Base-by-base conservation (phyloP, 2,329 filamentous ascomycete genomes). In the Colletotrichum sp. region DNA sequence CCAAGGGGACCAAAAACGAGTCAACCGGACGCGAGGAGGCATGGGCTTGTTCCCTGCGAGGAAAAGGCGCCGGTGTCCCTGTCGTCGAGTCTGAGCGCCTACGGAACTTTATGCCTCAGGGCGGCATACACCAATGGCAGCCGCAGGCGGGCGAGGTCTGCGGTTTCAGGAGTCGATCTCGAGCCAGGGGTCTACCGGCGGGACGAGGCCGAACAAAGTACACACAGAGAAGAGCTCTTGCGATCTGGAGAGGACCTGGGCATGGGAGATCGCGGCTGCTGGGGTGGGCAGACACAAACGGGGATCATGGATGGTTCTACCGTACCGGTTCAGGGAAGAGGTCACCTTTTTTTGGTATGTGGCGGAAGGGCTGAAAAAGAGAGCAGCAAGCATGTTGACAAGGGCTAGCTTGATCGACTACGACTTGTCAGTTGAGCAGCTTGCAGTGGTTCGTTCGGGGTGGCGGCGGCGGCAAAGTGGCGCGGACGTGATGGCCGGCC, bases 121-220 rank as follows among this genome's bases (percentile, higher is more conserved):
- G 71, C 52, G 55, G 72, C 61, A 71, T 76, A 36, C 52, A 68
- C 71, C 74, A 76, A 74, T 76, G 67, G 63, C 52, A 48, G 61
- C 36, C 63, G 36, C 71, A 71, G 63, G 39, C 65, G 66, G 71
- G 34, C 71, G 77, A 72, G 71, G 65, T 68, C 24, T 75, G 75
- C 65, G 16, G 77, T 78, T 78, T 78, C 77, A 78, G 75, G 55
- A 77, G 77, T 77, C 72, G 66, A 78, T 78, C 75, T 76, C n/a
- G 57, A 59, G 48, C 66, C 74, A 76, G 74, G 75, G 72, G 60
- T 68, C 61, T 68, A 73, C 65, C 55, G 55, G 75, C 72, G 75
- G 64, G 75, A 67, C 72, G 69, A 72, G 69, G 72, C 63, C 72
- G 69, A 69, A 3, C 43, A 52, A 52, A 52, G 43, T 52, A 52